Evolutionary conservation across 2,329 filamentous ascomycete species (phyloP), one percentile per base, ranked within the genome.

Genomic region (Ascochyta viciae-villosae): DNA sequence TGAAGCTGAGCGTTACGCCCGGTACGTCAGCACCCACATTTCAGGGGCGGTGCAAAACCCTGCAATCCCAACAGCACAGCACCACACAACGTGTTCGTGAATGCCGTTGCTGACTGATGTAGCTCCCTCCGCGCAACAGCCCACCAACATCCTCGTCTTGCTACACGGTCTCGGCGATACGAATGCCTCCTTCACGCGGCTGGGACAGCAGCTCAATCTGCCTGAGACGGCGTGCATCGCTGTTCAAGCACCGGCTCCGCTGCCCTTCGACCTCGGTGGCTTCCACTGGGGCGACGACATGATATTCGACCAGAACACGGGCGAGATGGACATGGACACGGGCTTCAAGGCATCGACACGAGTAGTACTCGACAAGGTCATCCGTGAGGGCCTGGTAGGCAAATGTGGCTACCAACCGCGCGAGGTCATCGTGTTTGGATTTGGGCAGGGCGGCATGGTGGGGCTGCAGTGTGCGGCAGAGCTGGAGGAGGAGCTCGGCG

Each of bases 141-240:
- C 89, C 9, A 89, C 87, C 39, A 89, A 93, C 65, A 82, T 96
- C 64, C 85, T 96, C 59, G 78, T 96, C 70, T 84, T 96, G 47
- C 86, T 96, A 54, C 92, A 96, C 75, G 92, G 92, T 61, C 84
- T 96, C 12, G 92, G 92, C 60, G 92, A 96, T 77, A 86, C 84
- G 31, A 84, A 91, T 57, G 68, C 73, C 3, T 82, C 89, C 33
- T 96, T 95, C 74, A 83, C 85, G 57, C 77, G 78, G 40, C 89
- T 96, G 58, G 90, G 87, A 19, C 80, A 81, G 53, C 86, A 85
- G 63, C 77, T 96, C 58, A 81, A 83, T 58, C 85, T 96, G 3
- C 91, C 92, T 0, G 90, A 92, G 68, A 92, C 92, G 48, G 83
- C 88, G 53, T 87, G 87, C 66, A 84, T 96, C 50, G 85, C 90